phyloP scores from a whole-genome alignment of 257 asterid species.

The Solanum sitiens region DNA sequence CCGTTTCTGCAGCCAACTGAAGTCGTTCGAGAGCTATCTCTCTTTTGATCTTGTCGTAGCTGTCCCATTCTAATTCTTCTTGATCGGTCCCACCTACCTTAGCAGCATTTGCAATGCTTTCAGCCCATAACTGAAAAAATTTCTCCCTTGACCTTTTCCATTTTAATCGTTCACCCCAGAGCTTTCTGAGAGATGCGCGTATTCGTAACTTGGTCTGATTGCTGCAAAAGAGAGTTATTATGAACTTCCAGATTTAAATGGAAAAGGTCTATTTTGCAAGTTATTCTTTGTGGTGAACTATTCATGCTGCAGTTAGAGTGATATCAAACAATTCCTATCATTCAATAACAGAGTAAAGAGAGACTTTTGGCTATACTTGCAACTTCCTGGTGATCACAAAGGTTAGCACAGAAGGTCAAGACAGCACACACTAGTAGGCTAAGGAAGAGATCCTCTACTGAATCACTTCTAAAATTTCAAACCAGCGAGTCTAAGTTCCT shows the following conservation, averaged over 20 bases:
- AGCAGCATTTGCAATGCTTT: constrained; percentile 72
- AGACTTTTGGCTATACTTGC: neutral
- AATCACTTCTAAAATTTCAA: neutral
- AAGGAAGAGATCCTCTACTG: neutral
- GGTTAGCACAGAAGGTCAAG: neutral
- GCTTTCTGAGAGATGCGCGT: constrained; percentile 35
- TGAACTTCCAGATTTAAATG: neutral
- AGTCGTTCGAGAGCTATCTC: constrained; percentile 39
- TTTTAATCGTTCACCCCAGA: constrained; percentile 67
- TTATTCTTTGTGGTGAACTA: neutral
- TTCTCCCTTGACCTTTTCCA: constrained; percentile 64
- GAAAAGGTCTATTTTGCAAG: neutral
- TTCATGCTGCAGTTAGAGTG: neutral
- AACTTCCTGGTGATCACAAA: neutral
- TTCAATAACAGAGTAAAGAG: neutral
- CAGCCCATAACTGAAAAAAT: constrained; percentile 55
- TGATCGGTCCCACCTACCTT: constrained; percentile 58
- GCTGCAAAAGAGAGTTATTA: constrained; percentile 26
- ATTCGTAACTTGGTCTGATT: constrained; percentile 57
- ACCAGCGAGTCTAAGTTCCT: neutral
- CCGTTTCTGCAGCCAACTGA: constrained; percentile 34
- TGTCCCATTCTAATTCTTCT: constrained; percentile 80
- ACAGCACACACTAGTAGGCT: neutral
- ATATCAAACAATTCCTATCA: neutral
- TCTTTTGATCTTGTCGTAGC: constrained; percentile 48